Conservation (phyloP, 1,139 yeast species). For the Yamadazyma blattariae region DNA sequence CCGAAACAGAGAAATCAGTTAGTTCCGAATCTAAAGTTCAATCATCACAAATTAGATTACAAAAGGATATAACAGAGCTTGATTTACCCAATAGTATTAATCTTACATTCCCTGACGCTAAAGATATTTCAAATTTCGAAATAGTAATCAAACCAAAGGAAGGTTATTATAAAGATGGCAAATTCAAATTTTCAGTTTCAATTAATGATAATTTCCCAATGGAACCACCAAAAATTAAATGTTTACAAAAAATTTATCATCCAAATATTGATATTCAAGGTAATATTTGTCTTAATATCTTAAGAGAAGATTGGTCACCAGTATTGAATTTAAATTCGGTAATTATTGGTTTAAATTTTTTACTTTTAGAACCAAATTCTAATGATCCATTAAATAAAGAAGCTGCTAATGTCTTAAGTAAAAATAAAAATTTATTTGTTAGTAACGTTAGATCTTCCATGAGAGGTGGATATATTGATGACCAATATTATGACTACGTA, state of each 20-base stretch:
- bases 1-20: constrained; percentile 25
- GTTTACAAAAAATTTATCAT: constrained; percentile 74
- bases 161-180: constrained; percentile 74
- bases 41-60: constrained; percentile 54
- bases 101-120: constrained; percentile 53
- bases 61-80: constrained; percentile 66
- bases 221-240: constrained; percentile 84
- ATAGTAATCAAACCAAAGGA: constrained; percentile 69
- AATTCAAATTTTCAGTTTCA: constrained; percentile 61
- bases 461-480: constrained; percentile 68
- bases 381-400: constrained; percentile 89
- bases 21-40: constrained; percentile 24
- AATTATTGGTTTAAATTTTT: constrained; percentile 78
- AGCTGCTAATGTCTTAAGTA: constrained; percentile 75
- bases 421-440: constrained; percentile 54
- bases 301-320: constrained; percentile 96
- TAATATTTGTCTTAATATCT: constrained; percentile 84
- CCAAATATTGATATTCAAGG: constrained; percentile 93
- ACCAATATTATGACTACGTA: constrained; percentile 63
- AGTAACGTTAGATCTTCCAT: constrained; percentile 60
- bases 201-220: constrained; percentile 81
- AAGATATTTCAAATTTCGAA: constrained; percentile 58
- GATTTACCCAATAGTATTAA: constrained; percentile 65
- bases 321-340: constrained; percentile 80
- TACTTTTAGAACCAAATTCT: constrained; percentile 88